phyloP scores from a whole-genome alignment of 768 basidiomycete species.

The Zangia roseola region DNA sequence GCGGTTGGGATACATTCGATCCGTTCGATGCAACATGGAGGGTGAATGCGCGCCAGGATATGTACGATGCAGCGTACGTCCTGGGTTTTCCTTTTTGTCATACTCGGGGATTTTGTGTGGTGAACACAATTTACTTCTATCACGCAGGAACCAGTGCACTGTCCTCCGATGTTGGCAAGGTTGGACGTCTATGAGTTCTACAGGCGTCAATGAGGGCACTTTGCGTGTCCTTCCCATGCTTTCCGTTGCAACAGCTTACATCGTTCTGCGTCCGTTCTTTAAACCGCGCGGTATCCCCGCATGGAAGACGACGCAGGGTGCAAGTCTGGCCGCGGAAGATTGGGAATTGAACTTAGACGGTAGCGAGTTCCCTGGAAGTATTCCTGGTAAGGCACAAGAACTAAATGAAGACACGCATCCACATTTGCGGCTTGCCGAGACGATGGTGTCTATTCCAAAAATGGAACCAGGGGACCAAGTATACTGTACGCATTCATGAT shows the following conservation, averaged over 20 bases:
- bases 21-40: conserved; percentile 49
- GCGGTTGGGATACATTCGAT: conserved; percentile 46
- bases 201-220: conserved; percentile 61
- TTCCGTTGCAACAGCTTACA: conserved; percentile 54
- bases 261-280: conserved; percentile 69
- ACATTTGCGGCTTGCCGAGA: conserved; percentile 52
- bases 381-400: conserved; percentile 54
- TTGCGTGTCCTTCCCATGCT: conserved; percentile 61
- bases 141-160: conserved; percentile 48
- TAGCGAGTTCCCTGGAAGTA: conserved; percentile 53
- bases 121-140: conserved; percentile 1
- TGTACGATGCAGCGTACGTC: conserved; percentile 58
- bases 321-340: conserved; percentile 42
- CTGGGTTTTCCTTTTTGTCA: background rate
- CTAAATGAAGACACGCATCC: conserved; percentile 57
- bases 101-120: background rate
- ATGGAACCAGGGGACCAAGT: conserved; percentile 67
- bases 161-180: conserved; percentile 60
- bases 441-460: conserved; percentile 56
- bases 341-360: conserved; percentile 57
- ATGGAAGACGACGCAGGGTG: conserved; percentile 13
- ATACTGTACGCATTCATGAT: conserved; percentile 40
- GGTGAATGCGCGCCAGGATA: conserved; percentile 52
- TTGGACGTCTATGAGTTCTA: conserved; percentile 52
- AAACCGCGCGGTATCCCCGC: conserved; percentile 28